phyloP scores from a whole-genome alignment of 805 yeast genomes.

The Lachancea sp. region DNA sequence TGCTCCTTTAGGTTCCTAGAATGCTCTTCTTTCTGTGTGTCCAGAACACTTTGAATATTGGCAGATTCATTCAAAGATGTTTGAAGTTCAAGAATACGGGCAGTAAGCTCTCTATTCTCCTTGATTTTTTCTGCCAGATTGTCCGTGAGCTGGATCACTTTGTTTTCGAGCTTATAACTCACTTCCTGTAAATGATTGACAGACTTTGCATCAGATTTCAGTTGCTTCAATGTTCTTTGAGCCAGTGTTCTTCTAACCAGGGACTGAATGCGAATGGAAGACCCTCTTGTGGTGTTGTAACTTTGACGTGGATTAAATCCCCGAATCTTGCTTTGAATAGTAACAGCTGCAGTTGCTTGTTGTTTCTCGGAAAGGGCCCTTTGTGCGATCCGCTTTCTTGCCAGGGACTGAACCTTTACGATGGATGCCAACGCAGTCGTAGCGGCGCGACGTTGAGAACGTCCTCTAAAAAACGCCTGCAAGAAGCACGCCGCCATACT shows the following conservation, averaged over 20 bases:
- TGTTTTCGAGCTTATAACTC: slow-evolving; percentile 88
- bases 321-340: slow-evolving; percentile 70
- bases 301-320: slow-evolving; percentile 55
- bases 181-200: slow-evolving; percentile 86
- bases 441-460: slow-evolving; percentile 38
- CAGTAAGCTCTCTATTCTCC: slow-evolving; percentile 68
- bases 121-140: slow-evolving; percentile 69
- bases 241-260: slow-evolving; percentile 74
- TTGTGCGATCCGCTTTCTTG: slow-evolving; percentile 50
- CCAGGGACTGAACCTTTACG: slow-evolving; percentile 42
- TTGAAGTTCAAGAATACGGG: slow-evolving; percentile 50
- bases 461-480: slow-evolving; percentile 62
- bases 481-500: slow-evolving; percentile 57
- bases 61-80: slow-evolving; percentile 48
- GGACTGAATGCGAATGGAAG: slow-evolving; percentile 70
- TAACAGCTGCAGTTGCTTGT: slow-evolving; percentile 56
- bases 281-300: slow-evolving; percentile 41
- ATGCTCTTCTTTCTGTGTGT: slow-evolving; percentile 50
- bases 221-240: slow-evolving; percentile 48
- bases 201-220: slow-evolving; percentile 86
- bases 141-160: slow-evolving; percentile 94
- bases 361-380: slow-evolving; percentile 42
- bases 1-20: slow-evolving; percentile 41
- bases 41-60: slow-evolving; percentile 46
- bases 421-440: slow-evolving; percentile 28